A percentile compares a stretch with the other conserved stretches of the same genome.
These are phyloP conservation scores for Pharnaceum exiguum DNA, from an alignment of 148 eudicot species.

Conservation along the genomic window DNA sequence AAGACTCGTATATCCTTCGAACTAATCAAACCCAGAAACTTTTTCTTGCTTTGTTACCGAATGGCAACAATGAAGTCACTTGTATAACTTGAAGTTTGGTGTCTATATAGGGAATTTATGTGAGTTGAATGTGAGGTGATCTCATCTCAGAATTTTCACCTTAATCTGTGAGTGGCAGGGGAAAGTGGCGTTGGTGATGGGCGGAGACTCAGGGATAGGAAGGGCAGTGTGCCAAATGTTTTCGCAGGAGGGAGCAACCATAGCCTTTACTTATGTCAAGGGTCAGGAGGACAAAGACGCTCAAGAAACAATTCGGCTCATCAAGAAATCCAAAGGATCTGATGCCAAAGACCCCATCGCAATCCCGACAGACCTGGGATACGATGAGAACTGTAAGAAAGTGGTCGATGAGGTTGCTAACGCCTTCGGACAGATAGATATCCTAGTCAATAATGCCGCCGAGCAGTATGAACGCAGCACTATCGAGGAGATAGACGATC, in stretches of 20 bases:
- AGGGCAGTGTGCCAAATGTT: conserved; percentile 68
- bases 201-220: conserved; percentile 95
- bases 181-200: conserved; percentile 79
- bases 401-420: conserved; percentile 71
- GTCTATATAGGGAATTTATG: too few species aligned
- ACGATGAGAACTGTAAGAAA: conserved; percentile 60
- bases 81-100: too few species aligned
- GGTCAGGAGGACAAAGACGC: conserved; percentile 75
- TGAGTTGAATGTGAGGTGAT: too few species aligned
- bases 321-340: conserved; percentile 38
- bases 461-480: conserved; percentile 54
- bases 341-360: conserved; percentile 71
- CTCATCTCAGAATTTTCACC: too few species aligned
- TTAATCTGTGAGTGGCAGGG: conserved; percentile 73
- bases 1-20: too few species aligned
- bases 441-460: conserved; percentile 73
- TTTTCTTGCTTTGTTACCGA: too few species aligned
- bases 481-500: conserved; percentile 72
- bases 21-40: too few species aligned
- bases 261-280: conserved; percentile 86
- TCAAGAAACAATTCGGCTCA: conserved; percentile 44
- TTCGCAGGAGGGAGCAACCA: conserved; percentile 72
- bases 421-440: conserved; percentile 61
- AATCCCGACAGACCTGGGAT: conserved; percentile 62
- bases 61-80: too few species aligned